Percentiles rank a stretch among this genome's conserved stretches.
Conservation (phyloP, 1,139 yeast genomes). For the Yamadazyma epiphylla region DNA sequence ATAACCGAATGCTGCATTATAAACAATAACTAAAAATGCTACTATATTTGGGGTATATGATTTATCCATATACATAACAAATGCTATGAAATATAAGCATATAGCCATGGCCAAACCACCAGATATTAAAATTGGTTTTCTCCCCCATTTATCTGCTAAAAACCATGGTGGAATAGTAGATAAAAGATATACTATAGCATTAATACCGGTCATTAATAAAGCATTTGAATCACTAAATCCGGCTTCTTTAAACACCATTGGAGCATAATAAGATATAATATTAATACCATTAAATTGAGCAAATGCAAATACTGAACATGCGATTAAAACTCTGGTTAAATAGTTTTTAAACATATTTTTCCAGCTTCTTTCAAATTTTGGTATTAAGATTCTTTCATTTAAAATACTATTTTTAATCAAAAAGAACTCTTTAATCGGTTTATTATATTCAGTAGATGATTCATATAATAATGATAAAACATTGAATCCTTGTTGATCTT, state of each 20-base stretch:
- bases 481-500: constrained; percentile 54
- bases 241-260: constrained; percentile 50
- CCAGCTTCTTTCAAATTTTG: constrained; percentile 44
- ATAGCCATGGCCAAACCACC: constrained; percentile 49
- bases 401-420: constrained; percentile 79
- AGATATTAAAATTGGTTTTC: constrained; percentile 47
- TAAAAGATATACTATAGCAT: constrained; percentile 43
- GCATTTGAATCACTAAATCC: constrained; percentile 50
- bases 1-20: constrained; percentile 52
- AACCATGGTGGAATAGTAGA: constrained; percentile 55
- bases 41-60: constrained; percentile 42
- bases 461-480: constrained; percentile 81
- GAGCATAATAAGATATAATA: constrained; percentile 53
- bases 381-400: constrained; percentile 37
- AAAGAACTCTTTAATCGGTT: constrained; percentile 52
- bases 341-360: constrained; percentile 38
- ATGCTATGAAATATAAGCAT: constrained; percentile 38
- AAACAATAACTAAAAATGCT: constrained; percentile 46
- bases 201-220: constrained; percentile 51
- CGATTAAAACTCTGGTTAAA: constrained; percentile 38
- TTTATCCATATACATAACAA: constrained; percentile 34
- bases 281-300: constrained; percentile 58
- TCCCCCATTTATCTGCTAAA: constrained; percentile 51
- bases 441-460: constrained; percentile 47
- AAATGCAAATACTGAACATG: constrained; percentile 49